Percentiles rank a stretch among this genome's conserved stretches.
Conservation (phyloP, 768 basidiomycete species). For the Tubosaeta sp. region DNA sequence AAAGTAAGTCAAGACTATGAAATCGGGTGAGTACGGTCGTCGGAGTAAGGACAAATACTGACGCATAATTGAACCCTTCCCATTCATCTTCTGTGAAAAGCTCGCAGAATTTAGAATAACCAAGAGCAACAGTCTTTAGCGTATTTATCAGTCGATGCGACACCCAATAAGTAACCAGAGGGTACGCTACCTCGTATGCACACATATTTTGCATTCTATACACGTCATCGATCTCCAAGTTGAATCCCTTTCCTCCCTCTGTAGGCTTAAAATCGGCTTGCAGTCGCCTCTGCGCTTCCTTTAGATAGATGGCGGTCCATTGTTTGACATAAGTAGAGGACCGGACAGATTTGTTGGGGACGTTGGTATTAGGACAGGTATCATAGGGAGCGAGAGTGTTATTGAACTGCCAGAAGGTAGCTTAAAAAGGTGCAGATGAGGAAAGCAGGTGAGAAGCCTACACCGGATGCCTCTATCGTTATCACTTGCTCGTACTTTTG, state of each 20-base stretch:
- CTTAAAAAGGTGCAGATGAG: background rate
- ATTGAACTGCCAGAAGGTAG: conserved; percentile 49
- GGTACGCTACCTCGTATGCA: conserved; percentile 63
- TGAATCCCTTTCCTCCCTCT: conserved; percentile 41
- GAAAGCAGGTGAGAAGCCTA: conserved; percentile 30
- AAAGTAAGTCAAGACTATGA: conserved; percentile 16
- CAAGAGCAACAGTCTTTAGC: conserved; percentile 78
- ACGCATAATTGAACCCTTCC: conserved; percentile 90
- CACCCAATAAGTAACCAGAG: background rate
- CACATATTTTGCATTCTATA: conserved; percentile 81
- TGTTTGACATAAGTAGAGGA: conserved; percentile 50
- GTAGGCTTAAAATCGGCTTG: conserved; percentile 41
- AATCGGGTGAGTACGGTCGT: background rate
- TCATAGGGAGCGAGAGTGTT: conserved; percentile 84
- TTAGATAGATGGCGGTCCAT: conserved; percentile 74
- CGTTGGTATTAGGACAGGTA: conserved; percentile 67
- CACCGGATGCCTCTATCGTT: conserved; percentile 62
- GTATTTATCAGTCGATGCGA: background rate
- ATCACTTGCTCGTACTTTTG: conserved; percentile 74
- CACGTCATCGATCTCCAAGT: conserved; percentile 62
- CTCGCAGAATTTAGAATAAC: conserved; percentile 88
- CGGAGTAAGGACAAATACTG: conserved; percentile 22
- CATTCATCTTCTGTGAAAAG: conserved; percentile 90
- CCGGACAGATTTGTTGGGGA: conserved; percentile 49
- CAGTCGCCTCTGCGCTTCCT: conserved; percentile 58